These are phyloP conservation scores for Colletotrichum musae DNA, from an alignment of 2,329 filamentous ascomycete species.

Conservation along the genomic window DNA sequence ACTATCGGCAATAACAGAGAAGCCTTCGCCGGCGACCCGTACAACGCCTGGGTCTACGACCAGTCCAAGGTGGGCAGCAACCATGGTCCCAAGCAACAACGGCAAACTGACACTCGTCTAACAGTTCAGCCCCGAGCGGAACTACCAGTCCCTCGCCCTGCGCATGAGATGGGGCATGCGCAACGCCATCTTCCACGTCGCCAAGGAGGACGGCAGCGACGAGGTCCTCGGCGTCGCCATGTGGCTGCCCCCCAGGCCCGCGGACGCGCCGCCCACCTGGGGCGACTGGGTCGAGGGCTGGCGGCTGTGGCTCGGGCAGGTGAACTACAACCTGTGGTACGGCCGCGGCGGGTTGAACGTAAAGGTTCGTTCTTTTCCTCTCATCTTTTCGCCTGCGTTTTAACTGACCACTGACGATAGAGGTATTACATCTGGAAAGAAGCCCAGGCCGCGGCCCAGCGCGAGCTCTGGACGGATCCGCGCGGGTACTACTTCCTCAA, in stretches of 20 bases:
- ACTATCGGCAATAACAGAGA: slow-evolving; percentile 48
- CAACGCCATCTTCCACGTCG: slow-evolving; percentile 79
- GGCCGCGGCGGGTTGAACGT: slow-evolving; percentile 79
- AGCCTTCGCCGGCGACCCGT: slow-evolving; percentile 77
- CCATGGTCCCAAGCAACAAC: not conserved
- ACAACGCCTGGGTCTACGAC: slow-evolving; percentile 77
- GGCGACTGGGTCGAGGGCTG: slow-evolving; percentile 73
- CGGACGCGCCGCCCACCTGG: slow-evolving; percentile 68
- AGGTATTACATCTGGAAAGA: slow-evolving; percentile 83
- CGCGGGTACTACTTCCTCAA: slow-evolving; percentile 84
- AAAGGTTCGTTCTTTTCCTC: slow-evolving; percentile 53
- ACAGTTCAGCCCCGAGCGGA: slow-evolving; percentile 72
- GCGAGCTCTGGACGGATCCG: slow-evolving; percentile 74
- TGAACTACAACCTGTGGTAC: slow-evolving; percentile 77
- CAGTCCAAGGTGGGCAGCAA: slow-evolving; percentile 59
- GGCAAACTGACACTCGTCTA: not conserved
- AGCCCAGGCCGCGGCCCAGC: slow-evolving; percentile 73
- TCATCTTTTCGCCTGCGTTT: no score
- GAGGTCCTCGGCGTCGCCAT: slow-evolving; percentile 79
- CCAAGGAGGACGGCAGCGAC: slow-evolving; percentile 69
- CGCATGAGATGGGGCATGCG: slow-evolving; percentile 80
- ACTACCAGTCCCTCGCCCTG: slow-evolving; percentile 73
- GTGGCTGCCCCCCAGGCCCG: slow-evolving; percentile 74
- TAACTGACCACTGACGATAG: slow-evolving; percentile 43
- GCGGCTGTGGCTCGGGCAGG: slow-evolving; percentile 76